Base-by-base conservation (phyloP, 768 basidiomycete species). In the Sporobolomyces pararoseus region DNA sequence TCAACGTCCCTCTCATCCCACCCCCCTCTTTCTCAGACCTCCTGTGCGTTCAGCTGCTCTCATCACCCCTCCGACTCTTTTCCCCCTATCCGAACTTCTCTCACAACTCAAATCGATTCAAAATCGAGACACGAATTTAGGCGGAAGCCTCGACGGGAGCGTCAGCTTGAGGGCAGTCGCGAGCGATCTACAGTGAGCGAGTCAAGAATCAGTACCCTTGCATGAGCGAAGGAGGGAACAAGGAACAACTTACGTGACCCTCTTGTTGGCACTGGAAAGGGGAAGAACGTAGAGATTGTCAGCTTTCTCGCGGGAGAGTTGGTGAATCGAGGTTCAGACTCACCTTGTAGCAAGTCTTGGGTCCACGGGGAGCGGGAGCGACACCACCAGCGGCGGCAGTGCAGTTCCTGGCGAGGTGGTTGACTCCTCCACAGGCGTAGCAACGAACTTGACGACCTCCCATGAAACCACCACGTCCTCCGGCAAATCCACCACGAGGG, bases 371-470 rank as follows among this genome's bases (percentile, higher is more conserved):
- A 6, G 31, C 52, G 14, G 62, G 44, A 25, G 46, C 59, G 31
- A 39, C 59, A 23, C 59, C 59, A 23, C 46, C 42, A 10, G 51
- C 58, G 49, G 37, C 42, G 13, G 59, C 58, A 49, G 59, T 59
- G 69, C 69, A 70, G 59, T 42, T 65, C 35, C 35, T 47, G 10
- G 64, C 69, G 10, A 27, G 27, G 59, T 70, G 69, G 17, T 65
- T 65, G 29, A 63, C 23, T 29, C 69, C 69, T 16, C 69, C 69
- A 61, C 69, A 70, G 10, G 46, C 37, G 69, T 70, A 70, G 64
- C 69, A 70, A 32, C 63, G 57, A 29, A 64, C 68, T 4, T 50
- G 1, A 39, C 23, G 37, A 37, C 44, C 50, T 23, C 55, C 63
- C 10, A 25, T 16, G 35, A 58, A 58, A 23, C 66, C 66, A 21